Base-by-base conservation (phyloP, 441 rosid genomes). In the Theobroma grandiflorum region DNA sequence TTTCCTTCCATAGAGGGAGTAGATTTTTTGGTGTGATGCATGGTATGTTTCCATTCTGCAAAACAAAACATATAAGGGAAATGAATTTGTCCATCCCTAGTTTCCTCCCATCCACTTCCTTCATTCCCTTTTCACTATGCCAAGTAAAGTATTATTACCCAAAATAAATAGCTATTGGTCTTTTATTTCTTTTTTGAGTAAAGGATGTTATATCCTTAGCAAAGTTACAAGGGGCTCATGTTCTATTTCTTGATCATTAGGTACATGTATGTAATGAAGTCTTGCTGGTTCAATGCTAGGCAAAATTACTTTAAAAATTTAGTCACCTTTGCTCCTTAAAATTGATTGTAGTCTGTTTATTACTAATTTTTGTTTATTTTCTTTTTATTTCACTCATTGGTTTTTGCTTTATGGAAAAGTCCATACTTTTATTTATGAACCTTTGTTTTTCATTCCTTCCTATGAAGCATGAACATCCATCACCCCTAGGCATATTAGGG, bases 321-420 rank as follows among this genome's bases (percentile, higher is more conserved):
- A 70, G 59, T 70, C 8, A 52, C 47, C 45, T 53, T 53, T 72
- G 8, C 63, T n/a, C 18, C 63, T 72, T 72, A 52, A 33, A 72
- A 53, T 55, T 72, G 22, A 53, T 35, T 9, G 20, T 33, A 72
- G 26, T 42, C 11, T 8, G 31, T 72, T 42, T 67, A 1, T 43
- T 43, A 18, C 35, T 67, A n/a, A 67, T 16, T 18, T 65, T 38
- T 16, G 4, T 64, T 8, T 33, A 18, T 50, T 7, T 35, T 72
- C 26, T 53, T 72, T 31, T 52, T 72, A 26, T 26, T 72, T 72
- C 14, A 72, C 31, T 72, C 33, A 33, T 71, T 16, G 37, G 55
- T 72, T 53, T 50, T 52, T 33, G 18, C 45, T 33, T 72, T 35
- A 33, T 72, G 75, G 52, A 33, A 70, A 47, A 4, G 9, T 50